Conservation (phyloP, 2,329 filamentous ascomycete species). For the Aureobasidium sp. region DNA sequence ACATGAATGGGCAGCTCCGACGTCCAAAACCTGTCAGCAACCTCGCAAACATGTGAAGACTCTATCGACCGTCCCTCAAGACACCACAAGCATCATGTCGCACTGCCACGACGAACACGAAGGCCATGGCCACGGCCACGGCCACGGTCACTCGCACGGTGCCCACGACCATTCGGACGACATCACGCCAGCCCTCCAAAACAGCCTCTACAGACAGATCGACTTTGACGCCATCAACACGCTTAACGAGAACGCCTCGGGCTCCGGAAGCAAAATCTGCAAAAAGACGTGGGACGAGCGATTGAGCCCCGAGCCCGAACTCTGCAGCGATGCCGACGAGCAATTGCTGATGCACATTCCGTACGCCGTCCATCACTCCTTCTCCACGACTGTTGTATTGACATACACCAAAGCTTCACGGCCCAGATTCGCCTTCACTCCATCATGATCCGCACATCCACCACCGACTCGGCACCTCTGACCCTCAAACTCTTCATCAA, state of each 20-base stretch:
- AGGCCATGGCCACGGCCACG: slow-evolving; percentile 36
- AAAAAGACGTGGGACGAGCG: slow-evolving; percentile 90
- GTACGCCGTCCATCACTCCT: slow-evolving; percentile 38
- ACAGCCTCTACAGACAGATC: slow-evolving; percentile 85
- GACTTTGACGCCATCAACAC: slow-evolving; percentile 79
- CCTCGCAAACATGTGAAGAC: slow-evolving; percentile 1
- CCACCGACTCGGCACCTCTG: slow-evolving; percentile 62
- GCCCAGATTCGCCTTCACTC: slow-evolving; percentile 90
- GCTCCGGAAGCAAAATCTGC: slow-evolving; percentile 66
- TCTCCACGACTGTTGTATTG: neutral
- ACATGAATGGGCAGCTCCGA: slow-evolving; percentile 8
- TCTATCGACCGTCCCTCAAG: neutral
- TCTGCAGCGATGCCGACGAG: slow-evolving; percentile 82
- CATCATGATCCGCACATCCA: slow-evolving; percentile 74
- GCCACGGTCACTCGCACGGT: slow-evolving; percentile 44
- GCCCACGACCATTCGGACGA: slow-evolving; percentile 87
- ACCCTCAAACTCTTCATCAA: slow-evolving; percentile 87
- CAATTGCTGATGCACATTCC: slow-evolving; percentile 90
- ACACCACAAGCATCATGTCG: slow-evolving; percentile 27
- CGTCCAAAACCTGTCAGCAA: neutral
- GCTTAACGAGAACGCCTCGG: slow-evolving; percentile 68
- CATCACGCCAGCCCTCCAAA: slow-evolving; percentile 83
- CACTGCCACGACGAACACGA: slow-evolving; percentile 44
- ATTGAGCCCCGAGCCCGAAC: slow-evolving; percentile 61
- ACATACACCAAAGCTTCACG: slow-evolving; percentile 61